phyloP scores from a whole-genome alignment of 2,329 filamentous ascomycete species.

The Colletotrichum echinochloae region DNA sequence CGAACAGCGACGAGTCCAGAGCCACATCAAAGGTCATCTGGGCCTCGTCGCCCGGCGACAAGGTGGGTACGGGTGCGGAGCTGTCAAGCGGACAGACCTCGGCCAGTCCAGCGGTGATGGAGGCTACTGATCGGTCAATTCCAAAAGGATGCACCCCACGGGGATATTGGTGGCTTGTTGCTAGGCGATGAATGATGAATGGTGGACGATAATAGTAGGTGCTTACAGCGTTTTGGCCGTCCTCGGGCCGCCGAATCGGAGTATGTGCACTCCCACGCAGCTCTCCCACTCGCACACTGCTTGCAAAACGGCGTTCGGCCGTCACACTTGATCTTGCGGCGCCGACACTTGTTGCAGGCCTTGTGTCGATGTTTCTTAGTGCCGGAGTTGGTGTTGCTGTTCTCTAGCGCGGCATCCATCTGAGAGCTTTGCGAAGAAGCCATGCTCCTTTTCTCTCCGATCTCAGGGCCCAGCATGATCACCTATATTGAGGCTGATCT shows the following conservation, averaged over 20 bases:
- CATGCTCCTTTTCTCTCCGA: neutral
- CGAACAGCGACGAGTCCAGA: neutral
- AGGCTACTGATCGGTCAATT: neutral
- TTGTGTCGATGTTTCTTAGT: neutral
- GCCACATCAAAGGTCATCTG: neutral
- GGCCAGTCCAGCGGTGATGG: neutral
- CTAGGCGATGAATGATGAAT: neutral
- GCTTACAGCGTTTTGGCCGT: neutral
- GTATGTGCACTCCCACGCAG: neutral
- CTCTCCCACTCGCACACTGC: neutral
- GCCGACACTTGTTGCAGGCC: neutral
- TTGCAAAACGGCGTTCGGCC: neutral
- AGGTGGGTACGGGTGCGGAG: neutral
- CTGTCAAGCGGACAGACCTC: neutral
- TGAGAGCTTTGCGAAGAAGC: neutral
- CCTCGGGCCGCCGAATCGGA: neutral
- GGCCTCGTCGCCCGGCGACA: neutral
- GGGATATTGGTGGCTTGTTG: neutral
- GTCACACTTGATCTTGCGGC: neutral
- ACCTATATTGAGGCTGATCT: neutral
- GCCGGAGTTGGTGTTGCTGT: neutral
- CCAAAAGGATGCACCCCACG: neutral
- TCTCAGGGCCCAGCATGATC: neutral
- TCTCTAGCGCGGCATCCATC: neutral
- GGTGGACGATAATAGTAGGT: neutral